Evolutionary conservation across 768 basidiomycete species (phyloP), one percentile per base, ranked within the genome.

Genomic region (Serendipita sp.): DNA sequence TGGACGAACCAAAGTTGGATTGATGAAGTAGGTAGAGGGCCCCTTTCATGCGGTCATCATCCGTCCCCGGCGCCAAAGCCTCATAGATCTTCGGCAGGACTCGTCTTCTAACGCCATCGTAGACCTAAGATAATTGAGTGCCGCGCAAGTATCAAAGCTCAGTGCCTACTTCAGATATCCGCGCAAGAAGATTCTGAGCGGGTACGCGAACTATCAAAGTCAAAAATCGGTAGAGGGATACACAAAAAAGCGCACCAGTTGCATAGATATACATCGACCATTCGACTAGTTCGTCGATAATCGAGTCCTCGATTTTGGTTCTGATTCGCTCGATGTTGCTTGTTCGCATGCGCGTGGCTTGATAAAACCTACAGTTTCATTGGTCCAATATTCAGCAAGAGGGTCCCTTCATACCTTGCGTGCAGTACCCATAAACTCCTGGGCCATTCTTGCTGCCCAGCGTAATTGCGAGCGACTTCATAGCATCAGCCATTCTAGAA

Each of bases 21-120:
- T 77, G 75, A 68, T 87, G 84, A 31, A 91, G 70, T 3, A 85
- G 84, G 82, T 88, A 91, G 20, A 92, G 72, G 2, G 89, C 88
- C 9, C 92, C 92, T 74, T 96, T 94, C 84, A 92, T 89, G n/a
- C 86, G 79, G 70, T 91, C 89, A 67, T 89, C 88, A 42, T 93
- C 90, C 20, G 78, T 79, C 2, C 85, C 88, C 3, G 84, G 82
- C 58, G 80, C 76, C 60, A 86, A 72, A 3, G 81, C 79, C 42
- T 76, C 71, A 64, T 82, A 80, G n/a, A 86, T 70, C 44, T 74
- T 64, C 7, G 85, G 84, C 20, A 86, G 74, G 41, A 79, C 78
- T n/a, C 85, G 80, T 16, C 77, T 77, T 34, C 83, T 77, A 41
- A 85, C 78, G 3, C 85, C 87, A 68, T 88, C 87, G 67, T 83